phyloP scores from a whole-genome alignment of 306 rosid species.

The Erythrophleum fordii region DNA sequence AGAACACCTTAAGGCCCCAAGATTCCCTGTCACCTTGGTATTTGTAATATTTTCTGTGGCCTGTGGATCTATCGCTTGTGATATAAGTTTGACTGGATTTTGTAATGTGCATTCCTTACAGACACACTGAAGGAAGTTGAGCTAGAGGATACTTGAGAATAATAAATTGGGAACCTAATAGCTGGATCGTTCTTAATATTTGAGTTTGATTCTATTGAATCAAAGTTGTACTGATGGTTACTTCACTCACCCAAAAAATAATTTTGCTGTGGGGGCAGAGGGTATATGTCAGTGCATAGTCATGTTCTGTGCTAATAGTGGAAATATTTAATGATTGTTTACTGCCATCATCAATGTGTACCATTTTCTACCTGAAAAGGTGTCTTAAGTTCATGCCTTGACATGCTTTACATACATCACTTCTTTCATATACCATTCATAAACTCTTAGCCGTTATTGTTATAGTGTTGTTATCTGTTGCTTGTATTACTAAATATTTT shows the following conservation, averaged over 20 bases:
- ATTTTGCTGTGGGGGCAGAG: neutral
- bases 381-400: neutral
- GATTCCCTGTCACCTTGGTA: neutral
- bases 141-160: neutral
- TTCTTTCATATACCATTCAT: neutral
- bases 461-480: neutral
- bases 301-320: neutral
- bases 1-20: neutral
- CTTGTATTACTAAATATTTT: neutral
- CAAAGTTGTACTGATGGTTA: neutral
- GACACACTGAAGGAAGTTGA: neutral
- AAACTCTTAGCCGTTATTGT: neutral
- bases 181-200: neutral
- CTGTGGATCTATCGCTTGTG: neutral
- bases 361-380: neutral
- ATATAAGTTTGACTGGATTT: neutral
- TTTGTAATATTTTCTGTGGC: neutral
- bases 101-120: neutral
- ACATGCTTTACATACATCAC: neutral
- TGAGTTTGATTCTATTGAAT: neutral
- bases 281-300: neutral
- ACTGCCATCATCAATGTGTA: neutral
- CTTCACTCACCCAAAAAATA: neutral
- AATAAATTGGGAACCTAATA: neutral
- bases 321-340: neutral